Percentiles rank a stretch among this genome's conserved stretches.
Evolutionary conservation across 169 alveolate genomes (phyloP).

Genomic region (Eimeria tenella): DNA sequence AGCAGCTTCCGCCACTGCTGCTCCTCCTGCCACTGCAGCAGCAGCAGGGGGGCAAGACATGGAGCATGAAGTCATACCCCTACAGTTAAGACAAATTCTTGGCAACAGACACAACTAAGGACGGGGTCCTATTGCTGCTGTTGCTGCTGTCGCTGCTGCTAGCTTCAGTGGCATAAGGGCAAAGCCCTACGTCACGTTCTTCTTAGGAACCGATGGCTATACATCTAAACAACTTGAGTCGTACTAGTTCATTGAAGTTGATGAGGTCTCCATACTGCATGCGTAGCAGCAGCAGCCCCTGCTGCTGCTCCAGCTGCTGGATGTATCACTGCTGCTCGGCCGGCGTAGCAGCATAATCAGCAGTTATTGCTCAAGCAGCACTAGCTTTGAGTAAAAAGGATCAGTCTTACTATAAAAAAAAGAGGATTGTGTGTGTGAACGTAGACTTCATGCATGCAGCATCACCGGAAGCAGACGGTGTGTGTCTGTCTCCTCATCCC

Average conservation of each 20-base stretch:
- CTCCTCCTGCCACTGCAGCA: slow-evolving; percentile 53
- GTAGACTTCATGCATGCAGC: no score
- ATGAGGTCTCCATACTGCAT: slow-evolving; percentile 20
- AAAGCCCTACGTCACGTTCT: slow-evolving; percentile 8
- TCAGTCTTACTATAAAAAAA: no score
- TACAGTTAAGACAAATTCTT: background rate
- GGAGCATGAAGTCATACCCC: slow-evolving; percentile 37
- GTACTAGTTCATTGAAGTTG: background rate
- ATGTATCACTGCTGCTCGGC: background rate
- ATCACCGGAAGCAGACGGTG: no score
- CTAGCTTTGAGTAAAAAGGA: no score
- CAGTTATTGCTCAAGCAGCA: background rate
- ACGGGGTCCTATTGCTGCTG: slow-evolving; percentile 30
- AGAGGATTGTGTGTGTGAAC: background rate
- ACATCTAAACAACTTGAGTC: slow-evolving; percentile 21
- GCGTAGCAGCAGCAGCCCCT: slow-evolving; percentile 31
- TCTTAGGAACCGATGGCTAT: background rate
- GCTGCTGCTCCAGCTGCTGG: slow-evolving; percentile 4
- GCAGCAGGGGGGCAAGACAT: background rate
- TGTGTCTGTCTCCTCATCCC: no score
- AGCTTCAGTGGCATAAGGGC: slow-evolving; percentile 8
- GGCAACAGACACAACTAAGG: slow-evolving; percentile 33
- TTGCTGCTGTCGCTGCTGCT: slow-evolving; percentile 52
- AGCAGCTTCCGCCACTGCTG: slow-evolving; percentile 18
- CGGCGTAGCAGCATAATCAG: background rate